Percentiles rank a stretch among this genome's conserved stretches.
Evolutionary conservation across 768 basidiomycete species (phyloP).

Genomic region (Russula virescens): DNA sequence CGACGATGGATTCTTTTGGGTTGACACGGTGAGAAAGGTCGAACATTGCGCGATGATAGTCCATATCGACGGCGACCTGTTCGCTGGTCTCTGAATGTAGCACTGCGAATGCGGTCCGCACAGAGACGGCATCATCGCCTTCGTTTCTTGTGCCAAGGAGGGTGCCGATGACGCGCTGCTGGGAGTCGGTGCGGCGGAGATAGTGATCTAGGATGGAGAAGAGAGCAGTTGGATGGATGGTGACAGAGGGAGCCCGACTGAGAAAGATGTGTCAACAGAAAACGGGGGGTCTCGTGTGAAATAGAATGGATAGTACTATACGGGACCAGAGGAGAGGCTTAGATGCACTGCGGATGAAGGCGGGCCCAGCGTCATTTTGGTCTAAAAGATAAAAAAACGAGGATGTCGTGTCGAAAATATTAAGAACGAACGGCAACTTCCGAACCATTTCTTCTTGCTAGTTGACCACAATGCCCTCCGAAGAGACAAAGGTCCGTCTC

Average conservation of each 20-base stretch:
- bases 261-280: not conserved
- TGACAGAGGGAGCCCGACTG: conserved; percentile 70
- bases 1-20: conserved; percentile 86
- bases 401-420: not conserved
- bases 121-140: conserved; percentile 49
- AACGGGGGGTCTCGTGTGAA: not conserved
- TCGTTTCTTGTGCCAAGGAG: conserved; percentile 78
- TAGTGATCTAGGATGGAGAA: conserved; percentile 97
- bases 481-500: conserved; percentile 76
- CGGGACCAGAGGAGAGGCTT: conserved; percentile 31
- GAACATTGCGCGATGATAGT: conserved; percentile 90
- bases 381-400: conserved; percentile 8
- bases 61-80: conserved; percentile 94
- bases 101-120: conserved; percentile 84
- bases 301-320: conserved; percentile 29
- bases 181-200: conserved; percentile 73
- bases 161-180: conserved; percentile 92
- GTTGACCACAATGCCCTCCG: conserved; percentile 63
- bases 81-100: conserved; percentile 89
- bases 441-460: conserved; percentile 30
- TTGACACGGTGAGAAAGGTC: conserved; percentile 82
- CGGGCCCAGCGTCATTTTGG: conserved; percentile 41
- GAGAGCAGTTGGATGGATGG: conserved; percentile 86
- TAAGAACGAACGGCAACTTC: conserved; percentile 17
- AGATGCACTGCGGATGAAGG: conserved; percentile 42